Base-by-base conservation (phyloP, 768 basidiomycete genomes). In the Russula brevipes region DNA sequence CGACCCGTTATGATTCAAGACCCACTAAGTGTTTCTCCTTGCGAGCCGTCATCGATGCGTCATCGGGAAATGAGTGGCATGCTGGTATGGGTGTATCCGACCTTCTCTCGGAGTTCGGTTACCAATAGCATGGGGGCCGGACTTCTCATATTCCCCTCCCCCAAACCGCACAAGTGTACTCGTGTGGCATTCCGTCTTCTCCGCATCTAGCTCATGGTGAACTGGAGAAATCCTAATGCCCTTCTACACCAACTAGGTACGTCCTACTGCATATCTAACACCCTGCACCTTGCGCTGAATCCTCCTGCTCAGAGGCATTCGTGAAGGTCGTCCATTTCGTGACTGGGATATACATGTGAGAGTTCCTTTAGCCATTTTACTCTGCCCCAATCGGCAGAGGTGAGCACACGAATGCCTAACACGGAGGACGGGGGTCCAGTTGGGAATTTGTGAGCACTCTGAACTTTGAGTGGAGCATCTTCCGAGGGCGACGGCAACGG, bases 321-420 rank as follows among this genome's bases (percentile, higher is more conserved):
- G 19, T 60, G 14, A 64, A 64, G 10, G 31, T 64, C 19, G 45
- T 64, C 38, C 59, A 60, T 12, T 55, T 60, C 46, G 12, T 45
- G 4, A 50, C 58, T n/a, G 59, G 59, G 46, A 24, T 64, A 30
- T 64, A 60, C 47, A 64, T 61, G 59, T 61, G 59, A 54, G 59
- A n/a, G 45, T 19, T 16, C 38, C 11, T 35, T 9, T 0, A 5
- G 9, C n/a, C 10, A 24, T 24, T 33, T 41, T 19, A 9, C 8
- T 8, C 17, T 33, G 35, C n/a, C 49, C 31, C 24, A 42, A 44
- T 16, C 8, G 57, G 38, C 30, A 8, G n/a, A 9, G 5, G n/a
- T 7, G 5, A 42, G 33, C 19, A n/a, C 47, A 49, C 30, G 35
- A 33, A 3, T n/a, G n/a, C 14, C 19, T 17, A 17, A 7, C 44